phyloP scores from a whole-genome alignment of 257 asterid genomes.

The Paraleonurus japonicus region DNA sequence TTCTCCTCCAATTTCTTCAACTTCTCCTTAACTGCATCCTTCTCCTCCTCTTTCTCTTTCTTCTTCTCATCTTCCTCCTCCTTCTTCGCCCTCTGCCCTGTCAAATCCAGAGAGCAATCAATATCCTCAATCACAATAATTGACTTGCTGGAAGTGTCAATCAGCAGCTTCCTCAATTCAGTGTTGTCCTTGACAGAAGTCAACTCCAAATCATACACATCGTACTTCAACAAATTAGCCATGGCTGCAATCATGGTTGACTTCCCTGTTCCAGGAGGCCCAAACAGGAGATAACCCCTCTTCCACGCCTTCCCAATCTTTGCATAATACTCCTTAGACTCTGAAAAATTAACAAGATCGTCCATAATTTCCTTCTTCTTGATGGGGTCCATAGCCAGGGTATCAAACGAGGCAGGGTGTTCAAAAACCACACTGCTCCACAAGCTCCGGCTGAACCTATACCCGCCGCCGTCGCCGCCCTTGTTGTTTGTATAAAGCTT shows the following conservation, averaged over 20 bases:
- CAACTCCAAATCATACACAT: constrained; percentile 48
- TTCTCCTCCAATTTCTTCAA: constrained; percentile 29
- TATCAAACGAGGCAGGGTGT: constrained; percentile 50
- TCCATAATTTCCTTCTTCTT: constrained; percentile 45
- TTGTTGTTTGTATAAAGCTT: constrained; percentile 48
- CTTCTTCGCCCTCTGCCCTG: constrained; percentile 42
- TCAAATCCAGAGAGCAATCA: constrained; percentile 50
- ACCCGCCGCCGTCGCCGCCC: constrained; percentile 38
- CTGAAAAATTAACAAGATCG: constrained; percentile 40
- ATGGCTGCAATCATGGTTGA: constrained; percentile 64
- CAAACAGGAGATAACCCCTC: constrained; percentile 48
- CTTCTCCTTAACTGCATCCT: constrained; percentile 19
- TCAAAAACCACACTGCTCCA: constrained; percentile 59
- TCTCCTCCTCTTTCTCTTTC: constrained; percentile 22
- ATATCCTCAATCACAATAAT: constrained; percentile 56
- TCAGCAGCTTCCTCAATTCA: constrained; percentile 44
- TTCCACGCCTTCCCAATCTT: constrained; percentile 73
- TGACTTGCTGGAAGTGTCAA: constrained; percentile 46
- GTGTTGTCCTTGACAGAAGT: constrained; percentile 53
- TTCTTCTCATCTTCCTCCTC: not conserved
- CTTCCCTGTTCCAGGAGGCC: constrained; percentile 55
- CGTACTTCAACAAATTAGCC: constrained; percentile 49
- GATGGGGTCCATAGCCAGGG: constrained; percentile 53
- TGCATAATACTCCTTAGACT: constrained; percentile 48
- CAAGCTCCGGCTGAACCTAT: constrained; percentile 23